These are phyloP conservation scores for Sindora glabra DNA, from an alignment of 306 rosid genomes.

Conservation along the genomic window DNA sequence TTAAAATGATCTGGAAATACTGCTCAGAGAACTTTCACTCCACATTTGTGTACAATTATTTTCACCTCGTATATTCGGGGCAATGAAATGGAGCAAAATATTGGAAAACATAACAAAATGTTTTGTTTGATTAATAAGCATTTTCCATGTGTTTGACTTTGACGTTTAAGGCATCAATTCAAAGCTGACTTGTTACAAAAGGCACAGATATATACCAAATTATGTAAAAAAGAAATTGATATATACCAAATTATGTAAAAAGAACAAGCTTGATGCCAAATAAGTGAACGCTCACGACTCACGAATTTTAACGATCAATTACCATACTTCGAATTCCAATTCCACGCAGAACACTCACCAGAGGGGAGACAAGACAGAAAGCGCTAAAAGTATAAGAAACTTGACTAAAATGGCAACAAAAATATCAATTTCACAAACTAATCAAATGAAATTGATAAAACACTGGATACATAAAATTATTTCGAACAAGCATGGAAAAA, in stretches of 20 bases:
- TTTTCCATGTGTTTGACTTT: neutral
- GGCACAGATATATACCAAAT: neutral
- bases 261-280: neutral
- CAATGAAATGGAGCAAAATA: neutral
- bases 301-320: neutral
- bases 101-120: neutral
- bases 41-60: neutral
- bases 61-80: neutral
- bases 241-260: neutral
- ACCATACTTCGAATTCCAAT: neutral
- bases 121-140: neutral
- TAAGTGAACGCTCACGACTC: neutral
- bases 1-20: neutral
- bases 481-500: neutral
- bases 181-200: neutral
- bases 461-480: neutral
- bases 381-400: neutral
- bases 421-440: neutral
- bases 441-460: neutral
- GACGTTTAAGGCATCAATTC: neutral
- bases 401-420: neutral
- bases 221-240: too few species aligned
- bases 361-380: neutral
- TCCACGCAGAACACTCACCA: neutral
- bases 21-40: neutral